Base-by-base conservation (phyloP, 176 grass and related monocot species). In the Oryza nivara region DNA sequence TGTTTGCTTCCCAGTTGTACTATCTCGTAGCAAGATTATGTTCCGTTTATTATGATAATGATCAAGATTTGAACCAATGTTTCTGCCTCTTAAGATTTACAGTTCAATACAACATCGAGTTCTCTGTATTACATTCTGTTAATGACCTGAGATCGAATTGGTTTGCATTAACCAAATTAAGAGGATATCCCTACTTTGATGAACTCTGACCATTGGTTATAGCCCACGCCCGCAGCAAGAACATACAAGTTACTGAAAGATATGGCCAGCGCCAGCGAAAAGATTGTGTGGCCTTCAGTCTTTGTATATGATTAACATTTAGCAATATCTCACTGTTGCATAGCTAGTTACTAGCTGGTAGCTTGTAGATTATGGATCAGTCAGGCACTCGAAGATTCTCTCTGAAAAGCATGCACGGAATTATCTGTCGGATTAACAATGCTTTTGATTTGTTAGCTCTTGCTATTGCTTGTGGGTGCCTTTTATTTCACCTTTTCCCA, bases 11-110 rank as follows among this genome's bases (percentile, higher is more conserved):
- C 43, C 17, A 70, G 78, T 34, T 56, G 32, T 83, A 32, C 30
- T 32, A 40, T 73, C 34, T 73, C 32, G 72, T n/a, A 77, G 22
- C 43, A 65, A 72, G 43, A 77, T 78, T 72, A 17, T 72, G 15
- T 78, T 83, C 41, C 9, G 4, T 45, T 61, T 30, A 16, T 54
- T 66, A 23, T 34, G 46, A 52, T 38, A 67, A 74, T 43, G 41
- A 30, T 76, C 63, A 71, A 71, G 23, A 71, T 78, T 63, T 68
- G 25, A 13, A 22, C 15, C 2, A 17, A 17, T 51, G 11, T 49
- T 15, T 58, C 30, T 41, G 22, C 15, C 15, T 5, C 9, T 26
- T 26, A 12, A 9, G 15, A 56, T 23, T 25, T 69, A 6, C 20
- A 72, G 34, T 67, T 74, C 69, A 80, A 73, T 73, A 65, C 45